Evolutionary conservation across 2,329 filamentous ascomycete genomes (phyloP).

Genomic region (Claviceps lovelessii): DNA sequence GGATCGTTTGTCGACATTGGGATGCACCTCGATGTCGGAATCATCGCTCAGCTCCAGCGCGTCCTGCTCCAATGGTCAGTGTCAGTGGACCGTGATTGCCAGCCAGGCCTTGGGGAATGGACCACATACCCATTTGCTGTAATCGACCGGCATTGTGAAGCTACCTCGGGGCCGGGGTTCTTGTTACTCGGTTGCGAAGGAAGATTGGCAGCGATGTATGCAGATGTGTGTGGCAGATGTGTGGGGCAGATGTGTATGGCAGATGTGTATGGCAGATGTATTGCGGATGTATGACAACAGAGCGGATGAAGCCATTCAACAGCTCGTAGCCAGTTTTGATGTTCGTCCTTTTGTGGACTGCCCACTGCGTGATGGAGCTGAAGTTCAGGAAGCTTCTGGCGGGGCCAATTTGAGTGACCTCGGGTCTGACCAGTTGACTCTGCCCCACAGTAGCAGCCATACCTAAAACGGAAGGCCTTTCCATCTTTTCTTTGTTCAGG

Average conservation of each 20-base stretch:
- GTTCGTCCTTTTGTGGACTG: neutral
- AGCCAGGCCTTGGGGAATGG: neutral
- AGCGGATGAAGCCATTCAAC: neutral
- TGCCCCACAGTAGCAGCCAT: no score
- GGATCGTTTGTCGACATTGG: constrained; percentile 94
- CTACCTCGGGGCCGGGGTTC: neutral
- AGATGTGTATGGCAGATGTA: neutral
- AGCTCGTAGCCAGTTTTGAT: neutral
- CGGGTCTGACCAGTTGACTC: no score
- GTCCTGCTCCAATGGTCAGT: constrained; percentile 46
- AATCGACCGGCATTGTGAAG: constrained; percentile 35
- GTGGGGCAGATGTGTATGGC: neutral
- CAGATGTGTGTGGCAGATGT: neutral
- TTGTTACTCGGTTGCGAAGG: neutral
- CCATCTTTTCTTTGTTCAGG: no score
- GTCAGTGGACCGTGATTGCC: neutral
- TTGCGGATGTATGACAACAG: neutral
- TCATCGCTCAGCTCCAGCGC: constrained; percentile 94
- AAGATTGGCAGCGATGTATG: no score
- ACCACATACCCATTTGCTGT: constrained; percentile 53
- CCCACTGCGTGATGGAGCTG: neutral
- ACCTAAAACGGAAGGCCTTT: no score
- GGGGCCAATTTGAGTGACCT: neutral
- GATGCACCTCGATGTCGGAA: constrained; percentile 94
- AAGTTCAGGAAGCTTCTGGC: neutral